phyloP scores from a whole-genome alignment of 2,329 filamentous ascomycete genomes.

The Polychaeton citri region DNA sequence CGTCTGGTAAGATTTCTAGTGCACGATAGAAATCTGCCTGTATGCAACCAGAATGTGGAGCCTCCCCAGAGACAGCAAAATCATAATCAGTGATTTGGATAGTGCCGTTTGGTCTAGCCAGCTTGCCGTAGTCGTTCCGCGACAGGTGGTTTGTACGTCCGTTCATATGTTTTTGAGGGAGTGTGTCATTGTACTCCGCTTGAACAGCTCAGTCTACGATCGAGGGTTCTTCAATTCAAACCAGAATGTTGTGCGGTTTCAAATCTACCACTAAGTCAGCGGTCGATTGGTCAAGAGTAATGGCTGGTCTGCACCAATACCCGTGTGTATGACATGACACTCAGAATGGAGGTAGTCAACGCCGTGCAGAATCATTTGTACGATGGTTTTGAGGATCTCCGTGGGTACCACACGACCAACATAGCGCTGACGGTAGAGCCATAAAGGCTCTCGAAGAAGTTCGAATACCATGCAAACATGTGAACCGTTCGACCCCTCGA shows the following conservation, averaged over 20 bases:
- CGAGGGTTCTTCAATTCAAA: conserved; percentile 7
- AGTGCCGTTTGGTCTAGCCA: conserved; percentile 3
- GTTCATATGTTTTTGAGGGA: conserved; percentile 9
- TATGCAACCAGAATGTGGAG: conserved; percentile 5
- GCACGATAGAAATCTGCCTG: conserved; percentile 9
- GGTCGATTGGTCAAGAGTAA: too few species aligned
- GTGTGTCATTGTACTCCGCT: conserved; percentile 5
- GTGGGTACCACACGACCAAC: conserved; percentile 2
- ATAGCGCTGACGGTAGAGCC: conserved; percentile 5
- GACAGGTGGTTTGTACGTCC: conserved; percentile 8
- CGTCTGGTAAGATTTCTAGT: conserved; percentile 8
- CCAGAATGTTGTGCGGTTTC: conserved; percentile 10
- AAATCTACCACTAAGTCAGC: conserved; percentile 4
- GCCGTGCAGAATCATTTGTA: conserved; percentile 6
- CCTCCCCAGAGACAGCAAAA: conserved; percentile 5
- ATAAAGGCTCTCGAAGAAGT: conserved; percentile 8
- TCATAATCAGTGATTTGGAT: conserved; percentile 8
- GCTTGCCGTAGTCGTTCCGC: conserved; percentile 6
- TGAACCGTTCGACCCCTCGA: conserved; percentile 3
- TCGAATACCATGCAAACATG: conserved; percentile 13
- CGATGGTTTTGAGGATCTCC: conserved; percentile 7
- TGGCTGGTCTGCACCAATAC: too few species aligned
- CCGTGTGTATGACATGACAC: conserved; percentile 12
- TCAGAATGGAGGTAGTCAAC: conserved; percentile 16
- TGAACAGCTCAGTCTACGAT: conserved; percentile 5